Evolutionary conservation across 495 filamentous ascomycete species (phyloP).

Genomic region (Tuber melanosporum): DNA sequence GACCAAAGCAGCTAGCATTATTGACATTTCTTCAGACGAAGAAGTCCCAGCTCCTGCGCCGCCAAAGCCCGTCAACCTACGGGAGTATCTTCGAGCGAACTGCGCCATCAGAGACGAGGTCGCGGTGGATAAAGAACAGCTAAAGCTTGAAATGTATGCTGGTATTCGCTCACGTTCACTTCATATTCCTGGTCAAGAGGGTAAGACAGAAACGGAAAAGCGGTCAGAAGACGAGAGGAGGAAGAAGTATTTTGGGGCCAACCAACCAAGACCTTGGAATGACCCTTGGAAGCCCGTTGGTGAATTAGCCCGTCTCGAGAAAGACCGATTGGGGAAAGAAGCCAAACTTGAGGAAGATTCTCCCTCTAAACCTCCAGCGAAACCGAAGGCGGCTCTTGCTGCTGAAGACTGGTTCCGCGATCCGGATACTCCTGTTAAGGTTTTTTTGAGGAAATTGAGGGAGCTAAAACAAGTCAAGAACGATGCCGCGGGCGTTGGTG

Average conservation of each 20-base stretch:
- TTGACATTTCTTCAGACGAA: neutral
- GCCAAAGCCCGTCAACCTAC: neutral
- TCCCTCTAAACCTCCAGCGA: neutral
- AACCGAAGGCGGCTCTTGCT: neutral
- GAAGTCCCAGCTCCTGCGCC: neutral
- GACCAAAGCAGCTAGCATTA: neutral
- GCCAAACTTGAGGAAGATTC: neutral
- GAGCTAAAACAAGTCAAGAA: constrained; percentile 20
- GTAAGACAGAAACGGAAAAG: constrained; percentile 17
- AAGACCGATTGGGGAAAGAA: neutral
- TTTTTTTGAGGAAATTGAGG: constrained; percentile 26
- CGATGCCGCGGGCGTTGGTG: neutral
- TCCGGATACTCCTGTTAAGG: constrained; percentile 34
- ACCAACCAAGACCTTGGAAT: neutral
- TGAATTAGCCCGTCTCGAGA: constrained; percentile 1
- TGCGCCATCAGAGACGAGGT: neutral
- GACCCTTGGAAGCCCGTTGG: neutral
- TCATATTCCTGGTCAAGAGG: constrained; percentile 28
- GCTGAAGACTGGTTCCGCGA: constrained; percentile 35
- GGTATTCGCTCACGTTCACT: constrained; percentile 29
- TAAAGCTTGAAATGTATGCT: constrained; percentile 26
- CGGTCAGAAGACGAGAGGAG: constrained; percentile 27
- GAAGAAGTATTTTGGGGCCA: constrained; percentile 27
- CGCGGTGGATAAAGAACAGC: neutral
- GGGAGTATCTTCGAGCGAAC: neutral